Evolutionary conservation across 345 rosid genomes (phyloP), one percentile per base, ranked within the genome.

Genomic region (Bruguiera gymnorhiza): DNA sequence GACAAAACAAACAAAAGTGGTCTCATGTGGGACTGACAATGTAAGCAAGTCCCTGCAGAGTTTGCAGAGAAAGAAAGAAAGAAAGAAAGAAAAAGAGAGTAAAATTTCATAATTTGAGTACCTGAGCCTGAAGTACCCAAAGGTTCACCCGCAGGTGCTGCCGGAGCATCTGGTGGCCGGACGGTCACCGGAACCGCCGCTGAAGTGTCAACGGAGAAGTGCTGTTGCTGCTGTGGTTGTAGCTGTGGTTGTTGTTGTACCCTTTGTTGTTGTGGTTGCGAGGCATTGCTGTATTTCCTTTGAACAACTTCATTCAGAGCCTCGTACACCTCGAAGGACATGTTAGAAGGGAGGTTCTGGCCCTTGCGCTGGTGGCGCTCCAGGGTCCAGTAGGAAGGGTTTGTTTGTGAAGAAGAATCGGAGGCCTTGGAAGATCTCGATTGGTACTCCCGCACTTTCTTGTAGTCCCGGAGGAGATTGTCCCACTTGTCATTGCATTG

Each of bases 401-500:
- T 39, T 43, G 50, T 11, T 43, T 13, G 60, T 1, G 60, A 56
- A 56, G 61, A 5, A 48, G 51, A 27, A 58, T 62, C 65, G n/a
- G 76, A 48, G 63, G 24, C 43, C n/a, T 61, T 6, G 51, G 75
- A 32, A 16, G 63, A 61, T 61, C 54, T 53, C 26, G 69, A 46
- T 30, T 81, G 72, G 57, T 74, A 77, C 4, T 75, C 72, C 0
- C 77, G 72, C 27, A 81, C 32, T 48, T 77, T 81, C 69, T 81
- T 81, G 77, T 71, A 77, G 67, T 81, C 84, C 6, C 81, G 79
- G 39, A 77, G 81, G 55, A 77, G 84, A 57, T 81, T 81, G 11
- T 81, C 84, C 84, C 84, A 81, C 75, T 81, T 77, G 64, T 81
- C 84, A 66, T 81, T 81, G 77, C 81, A 81, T 29, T 81, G 84